These are phyloP conservation scores for Hordeum marinum DNA, from an alignment of 176 grass and related monocot species.

Conservation along the genomic window DNA sequence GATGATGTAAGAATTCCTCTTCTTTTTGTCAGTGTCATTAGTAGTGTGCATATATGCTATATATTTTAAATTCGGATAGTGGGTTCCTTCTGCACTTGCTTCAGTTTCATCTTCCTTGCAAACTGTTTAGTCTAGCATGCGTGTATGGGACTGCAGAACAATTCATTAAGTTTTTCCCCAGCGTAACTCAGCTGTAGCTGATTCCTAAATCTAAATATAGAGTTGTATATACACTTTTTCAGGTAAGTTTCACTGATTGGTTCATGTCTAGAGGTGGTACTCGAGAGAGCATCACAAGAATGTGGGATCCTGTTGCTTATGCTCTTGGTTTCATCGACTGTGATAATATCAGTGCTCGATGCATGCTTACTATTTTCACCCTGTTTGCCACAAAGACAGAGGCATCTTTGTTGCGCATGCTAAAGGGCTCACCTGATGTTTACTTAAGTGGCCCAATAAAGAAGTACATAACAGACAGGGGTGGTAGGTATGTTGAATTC, in stretches of 20 bases:
- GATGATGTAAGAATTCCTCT: conserved; percentile 61
- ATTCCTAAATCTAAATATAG: conserved; percentile 9
- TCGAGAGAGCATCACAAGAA: conserved; percentile 72
- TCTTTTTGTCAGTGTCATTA: not conserved
- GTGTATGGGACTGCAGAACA: not conserved
- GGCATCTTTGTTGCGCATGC: conserved; percentile 94
- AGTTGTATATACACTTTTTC: conserved; percentile 18
- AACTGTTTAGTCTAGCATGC: not conserved
- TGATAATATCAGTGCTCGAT: conserved; percentile 98
- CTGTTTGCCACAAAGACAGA: conserved; percentile 98
- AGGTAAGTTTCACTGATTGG: conserved; percentile 95
- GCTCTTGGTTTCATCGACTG: conserved; percentile 98
- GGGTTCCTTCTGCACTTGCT: not conserved
- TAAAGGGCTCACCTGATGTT: conserved; percentile 98
- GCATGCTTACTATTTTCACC: conserved; percentile 98
- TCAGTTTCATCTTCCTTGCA: not conserved
- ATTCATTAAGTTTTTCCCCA: conserved; percentile 34
- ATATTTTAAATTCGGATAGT: not conserved
- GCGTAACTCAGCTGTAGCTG: not conserved
- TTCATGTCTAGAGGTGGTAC: conserved; percentile 97
- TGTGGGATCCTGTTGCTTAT: conserved; percentile 99
- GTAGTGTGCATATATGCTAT: not conserved
- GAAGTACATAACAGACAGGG: conserved; percentile 92
- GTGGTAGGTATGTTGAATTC: conserved; percentile 74
- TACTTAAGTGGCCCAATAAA: conserved; percentile 92